These are phyloP conservation scores for Phytophthora hibernalis DNA, from an alignment of 352 stramenopile species.

Conservation along the genomic window DNA sequence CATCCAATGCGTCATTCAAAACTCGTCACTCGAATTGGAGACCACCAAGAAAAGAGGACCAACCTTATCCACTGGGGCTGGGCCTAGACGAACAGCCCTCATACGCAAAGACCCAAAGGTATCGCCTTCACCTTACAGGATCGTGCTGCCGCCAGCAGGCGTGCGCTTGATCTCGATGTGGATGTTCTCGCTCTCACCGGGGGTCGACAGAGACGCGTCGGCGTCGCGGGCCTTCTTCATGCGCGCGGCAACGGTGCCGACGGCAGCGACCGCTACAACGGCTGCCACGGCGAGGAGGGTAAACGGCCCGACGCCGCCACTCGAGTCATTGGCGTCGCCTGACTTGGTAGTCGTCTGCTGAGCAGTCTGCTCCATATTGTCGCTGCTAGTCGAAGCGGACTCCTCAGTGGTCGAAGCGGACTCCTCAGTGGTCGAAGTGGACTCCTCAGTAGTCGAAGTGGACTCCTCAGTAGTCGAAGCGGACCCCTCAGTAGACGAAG, in stretches of 20 bases:
- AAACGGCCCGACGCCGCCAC: neutral
- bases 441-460: neutral
- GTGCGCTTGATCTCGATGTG: constrained; percentile 53
- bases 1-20: constrained; percentile 24
- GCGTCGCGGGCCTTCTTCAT: constrained; percentile 36
- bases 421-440: neutral
- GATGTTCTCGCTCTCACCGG: constrained; percentile 40
- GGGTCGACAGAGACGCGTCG: constrained; percentile 33
- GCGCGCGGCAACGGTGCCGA: constrained; percentile 32
- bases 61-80: constrained; percentile 34
- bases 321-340: constrained; percentile 1
- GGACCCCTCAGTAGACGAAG: constrained; percentile 19
- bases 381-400: constrained; percentile 3
- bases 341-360: constrained; percentile 45
- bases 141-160: constrained; percentile 49
- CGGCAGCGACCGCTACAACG: constrained; percentile 44
- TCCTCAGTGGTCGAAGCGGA: neutral
- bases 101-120: constrained; percentile 29
- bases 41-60: constrained; percentile 16
- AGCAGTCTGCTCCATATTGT: constrained; percentile 29
- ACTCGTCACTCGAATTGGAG: constrained; percentile 13
- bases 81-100: constrained; percentile 35
- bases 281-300: constrained; percentile 11
- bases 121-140: constrained; percentile 38
- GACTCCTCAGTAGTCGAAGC: neutral